These are phyloP conservation scores for Hamamelis virginiana DNA, from an alignment of 164 flowering plant genomes.

Conservation along the genomic window DNA sequence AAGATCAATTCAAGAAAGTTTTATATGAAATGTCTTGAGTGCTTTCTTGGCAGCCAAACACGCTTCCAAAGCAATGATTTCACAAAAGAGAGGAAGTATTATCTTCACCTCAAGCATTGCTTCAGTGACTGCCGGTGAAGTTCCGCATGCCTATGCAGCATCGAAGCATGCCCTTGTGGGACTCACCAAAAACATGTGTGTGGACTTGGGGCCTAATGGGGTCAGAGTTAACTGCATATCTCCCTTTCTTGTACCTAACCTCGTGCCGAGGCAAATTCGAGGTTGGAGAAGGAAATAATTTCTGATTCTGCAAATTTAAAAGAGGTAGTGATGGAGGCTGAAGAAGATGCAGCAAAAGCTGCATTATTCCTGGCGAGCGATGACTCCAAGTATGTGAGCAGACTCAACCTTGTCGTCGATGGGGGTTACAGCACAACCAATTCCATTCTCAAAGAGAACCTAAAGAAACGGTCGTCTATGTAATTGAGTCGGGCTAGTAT, in stretches of 20 bases:
- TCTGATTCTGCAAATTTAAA: background rate
- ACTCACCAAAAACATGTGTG: conserved; percentile 8
- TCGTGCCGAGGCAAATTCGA: background rate
- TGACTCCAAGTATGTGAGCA: conserved; percentile 5
- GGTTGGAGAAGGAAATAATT: background rate
- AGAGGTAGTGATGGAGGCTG: background rate
- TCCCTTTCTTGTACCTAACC: conserved; percentile 17
- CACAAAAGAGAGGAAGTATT: conserved; percentile 15
- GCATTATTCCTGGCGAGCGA: conserved; percentile 2
- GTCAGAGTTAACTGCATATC: conserved; percentile 25
- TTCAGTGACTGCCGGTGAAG: background rate
- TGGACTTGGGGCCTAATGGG: conserved; percentile 19
- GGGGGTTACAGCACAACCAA: no score
- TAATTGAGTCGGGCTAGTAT: no score
- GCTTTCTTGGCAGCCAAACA: conserved; percentile 16
- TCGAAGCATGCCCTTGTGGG: conserved; percentile 16
- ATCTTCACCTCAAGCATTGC: conserved; percentile 21
- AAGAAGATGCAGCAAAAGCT: conserved; percentile 6
- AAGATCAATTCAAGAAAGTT: conserved; percentile 1
- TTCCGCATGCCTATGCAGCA: conserved; percentile 3
- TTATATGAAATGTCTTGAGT: conserved; percentile 20
- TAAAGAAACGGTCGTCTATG: no score
- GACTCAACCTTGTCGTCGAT: background rate
- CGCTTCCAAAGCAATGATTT: conserved; percentile 25
- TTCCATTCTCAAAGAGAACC: no score